phyloP scores from a whole-genome alignment of 106 monocot species.

The Acorus gramineus region DNA sequence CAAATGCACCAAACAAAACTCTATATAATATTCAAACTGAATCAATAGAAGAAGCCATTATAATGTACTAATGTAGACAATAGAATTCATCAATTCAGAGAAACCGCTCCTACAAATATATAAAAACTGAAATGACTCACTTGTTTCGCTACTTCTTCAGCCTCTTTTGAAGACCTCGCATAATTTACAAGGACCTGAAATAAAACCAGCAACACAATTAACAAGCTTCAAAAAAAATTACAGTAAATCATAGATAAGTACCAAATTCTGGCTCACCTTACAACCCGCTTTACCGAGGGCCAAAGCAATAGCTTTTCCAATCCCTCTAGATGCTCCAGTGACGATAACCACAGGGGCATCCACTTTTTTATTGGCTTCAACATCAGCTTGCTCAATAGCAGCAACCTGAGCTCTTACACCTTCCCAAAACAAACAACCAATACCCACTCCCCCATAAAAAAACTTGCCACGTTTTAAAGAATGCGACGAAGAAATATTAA shows the following conservation, averaged over 20 bases:
- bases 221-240: background rate
- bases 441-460: background rate
- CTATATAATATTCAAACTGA: no score
- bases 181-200: slow-evolving; percentile 94
- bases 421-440: slow-evolving; percentile 11
- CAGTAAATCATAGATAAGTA: background rate
- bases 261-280: slow-evolving; percentile 40
- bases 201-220: background rate
- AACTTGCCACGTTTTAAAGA: no score
- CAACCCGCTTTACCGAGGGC: slow-evolving; percentile 90
- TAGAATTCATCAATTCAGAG: background rate
- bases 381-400: slow-evolving; percentile 34
- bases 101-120: background rate
- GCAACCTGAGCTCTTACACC: slow-evolving; percentile 52
- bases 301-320: slow-evolving; percentile 83
- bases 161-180: slow-evolving; percentile 92
- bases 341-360: slow-evolving; percentile 74
- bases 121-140: slow-evolving; percentile 19
- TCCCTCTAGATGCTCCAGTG: slow-evolving; percentile 95
- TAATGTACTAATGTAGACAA: no score
- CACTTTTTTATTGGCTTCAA: slow-evolving; percentile 27
- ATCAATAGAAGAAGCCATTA: no score
- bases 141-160: slow-evolving; percentile 79
- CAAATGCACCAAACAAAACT: no score
- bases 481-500: no score